Percentiles rank a stretch among this genome's conserved stretches.
phyloP scores from a whole-genome alignment of 2,329 filamentous ascomycete species.

The Pleoardoris graminearum region DNA sequence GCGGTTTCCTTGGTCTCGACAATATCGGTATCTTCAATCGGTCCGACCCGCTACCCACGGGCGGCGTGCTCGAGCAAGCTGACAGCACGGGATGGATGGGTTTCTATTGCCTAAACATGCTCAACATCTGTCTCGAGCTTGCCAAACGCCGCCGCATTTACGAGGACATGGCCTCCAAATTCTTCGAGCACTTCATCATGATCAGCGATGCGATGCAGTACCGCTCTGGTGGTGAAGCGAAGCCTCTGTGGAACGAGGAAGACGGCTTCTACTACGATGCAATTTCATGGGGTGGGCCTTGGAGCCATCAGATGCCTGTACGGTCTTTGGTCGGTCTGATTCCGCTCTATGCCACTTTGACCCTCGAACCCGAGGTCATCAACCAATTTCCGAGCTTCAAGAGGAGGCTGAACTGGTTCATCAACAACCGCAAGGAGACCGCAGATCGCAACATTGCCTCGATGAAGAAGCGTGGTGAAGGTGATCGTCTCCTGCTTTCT shows the following conservation, averaged over 20 bases:
- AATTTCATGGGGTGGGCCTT: slow-evolving; percentile 93
- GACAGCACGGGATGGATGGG: slow-evolving; percentile 99
- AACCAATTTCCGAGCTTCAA: slow-evolving; percentile 92
- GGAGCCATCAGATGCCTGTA: slow-evolving; percentile 89
- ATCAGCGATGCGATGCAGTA: slow-evolving; percentile 95
- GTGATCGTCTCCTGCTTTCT: slow-evolving; percentile 81
- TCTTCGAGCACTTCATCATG: slow-evolving; percentile 98
- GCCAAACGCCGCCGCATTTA: slow-evolving; percentile 94
- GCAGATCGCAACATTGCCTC: slow-evolving; percentile 94
- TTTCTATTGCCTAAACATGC: slow-evolving; percentile 94
- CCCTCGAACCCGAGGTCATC: slow-evolving; percentile 89
- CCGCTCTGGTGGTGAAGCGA: slow-evolving; percentile 68
- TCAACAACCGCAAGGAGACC: slow-evolving; percentile 81
- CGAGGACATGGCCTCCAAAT: slow-evolving; percentile 96
- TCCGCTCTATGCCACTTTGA: slow-evolving; percentile 88
- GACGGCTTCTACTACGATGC: slow-evolving; percentile 99
- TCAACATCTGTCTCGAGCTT: slow-evolving; percentile 93
- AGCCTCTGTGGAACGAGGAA: slow-evolving; percentile 93
- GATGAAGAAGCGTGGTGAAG: slow-evolving; percentile 87
- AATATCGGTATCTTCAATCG: slow-evolving; percentile 98
- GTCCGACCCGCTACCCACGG: slow-evolving; percentile 90
- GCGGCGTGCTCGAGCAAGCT: slow-evolving; percentile 90
- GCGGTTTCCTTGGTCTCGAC: slow-evolving; percentile 91
- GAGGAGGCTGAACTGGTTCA: slow-evolving; percentile 90
- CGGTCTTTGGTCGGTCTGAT: slow-evolving; percentile 92